phyloP scores from a whole-genome alignment of 2,329 filamentous ascomycete species.

The Elsinoe perseae region DNA sequence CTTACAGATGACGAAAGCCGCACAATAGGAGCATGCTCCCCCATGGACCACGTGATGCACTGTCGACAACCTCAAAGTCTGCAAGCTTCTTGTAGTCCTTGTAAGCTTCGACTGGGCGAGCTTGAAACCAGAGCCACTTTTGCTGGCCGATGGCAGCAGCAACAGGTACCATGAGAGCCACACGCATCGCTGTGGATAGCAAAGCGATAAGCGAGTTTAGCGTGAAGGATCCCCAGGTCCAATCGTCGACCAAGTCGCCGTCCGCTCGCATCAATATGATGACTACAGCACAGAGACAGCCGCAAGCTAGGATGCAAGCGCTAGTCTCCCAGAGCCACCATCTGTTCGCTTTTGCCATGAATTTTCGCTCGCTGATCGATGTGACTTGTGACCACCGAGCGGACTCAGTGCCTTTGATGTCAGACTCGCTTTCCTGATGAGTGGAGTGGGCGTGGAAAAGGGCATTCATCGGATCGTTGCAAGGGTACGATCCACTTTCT shows the following conservation, averaged over 20 bases:
- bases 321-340: not conserved
- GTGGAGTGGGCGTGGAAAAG: too few relatives aligned
- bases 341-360: too few relatives aligned
- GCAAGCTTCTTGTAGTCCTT: not conserved
- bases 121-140: not conserved
- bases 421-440: too few relatives aligned
- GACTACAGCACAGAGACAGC: not conserved
- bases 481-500: too few relatives aligned
- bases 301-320: not conserved
- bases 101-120: not conserved
- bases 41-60: constrained; percentile 7
- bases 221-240: not conserved
- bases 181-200: not conserved
- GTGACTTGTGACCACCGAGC: too few relatives aligned
- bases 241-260: not conserved
- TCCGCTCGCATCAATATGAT: not conserved
- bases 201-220: not conserved
- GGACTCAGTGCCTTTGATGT: too few relatives aligned
- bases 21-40: not conserved
- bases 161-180: not conserved
- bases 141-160: not conserved
- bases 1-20: not conserved
- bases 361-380: too few relatives aligned
- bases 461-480: too few relatives aligned
- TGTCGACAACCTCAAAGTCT: not conserved